Evolutionary conservation across 768 basidiomycete species (phyloP).

Genomic region (Boletus rex-veris): DNA sequence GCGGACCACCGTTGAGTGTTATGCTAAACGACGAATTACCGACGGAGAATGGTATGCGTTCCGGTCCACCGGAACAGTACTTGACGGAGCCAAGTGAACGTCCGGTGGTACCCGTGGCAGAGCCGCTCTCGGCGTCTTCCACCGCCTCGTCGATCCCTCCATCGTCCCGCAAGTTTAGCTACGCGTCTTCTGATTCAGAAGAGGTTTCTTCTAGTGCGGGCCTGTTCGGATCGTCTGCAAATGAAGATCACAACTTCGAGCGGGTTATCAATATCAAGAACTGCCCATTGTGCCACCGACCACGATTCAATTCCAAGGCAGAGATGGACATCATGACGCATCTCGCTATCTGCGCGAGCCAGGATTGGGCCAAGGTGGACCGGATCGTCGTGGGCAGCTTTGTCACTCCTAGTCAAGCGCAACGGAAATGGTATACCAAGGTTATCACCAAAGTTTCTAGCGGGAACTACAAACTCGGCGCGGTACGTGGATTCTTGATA

Average conservation of each 20-base stretch:
- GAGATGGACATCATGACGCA: constrained; percentile 97
- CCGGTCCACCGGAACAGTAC: constrained; percentile 23
- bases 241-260: constrained; percentile 50
- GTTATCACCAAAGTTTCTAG: constrained; percentile 81
- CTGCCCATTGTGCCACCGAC: constrained; percentile 91
- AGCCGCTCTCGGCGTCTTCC: constrained; percentile 19
- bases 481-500: constrained; percentile 45
- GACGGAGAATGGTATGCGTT: constrained; percentile 17
- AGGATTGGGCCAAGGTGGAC: constrained; percentile 89
- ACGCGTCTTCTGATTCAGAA: constrained; percentile 47
- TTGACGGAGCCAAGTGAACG: constrained; percentile 48
- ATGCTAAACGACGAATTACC: constrained; percentile 30
- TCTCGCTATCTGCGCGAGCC: constrained; percentile 91
- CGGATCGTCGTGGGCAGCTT: constrained; percentile 91
- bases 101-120: constrained; percentile 36
- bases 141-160: constrained; percentile 3
- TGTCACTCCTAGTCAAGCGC: constrained; percentile 91
- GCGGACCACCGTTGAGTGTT: constrained; percentile 44
- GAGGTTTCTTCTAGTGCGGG: constrained; percentile 28
- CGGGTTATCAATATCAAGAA: constrained; percentile 93
- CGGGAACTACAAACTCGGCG: constrained; percentile 87
- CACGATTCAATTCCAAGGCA: constrained; percentile 77
- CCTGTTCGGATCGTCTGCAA: constrained; percentile 6
- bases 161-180: constrained; percentile 33
- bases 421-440: constrained; percentile 96